Evolutionary conservation across 495 filamentous ascomycete genomes (phyloP).

Genomic region (Aspergillus bertholletiae): DNA sequence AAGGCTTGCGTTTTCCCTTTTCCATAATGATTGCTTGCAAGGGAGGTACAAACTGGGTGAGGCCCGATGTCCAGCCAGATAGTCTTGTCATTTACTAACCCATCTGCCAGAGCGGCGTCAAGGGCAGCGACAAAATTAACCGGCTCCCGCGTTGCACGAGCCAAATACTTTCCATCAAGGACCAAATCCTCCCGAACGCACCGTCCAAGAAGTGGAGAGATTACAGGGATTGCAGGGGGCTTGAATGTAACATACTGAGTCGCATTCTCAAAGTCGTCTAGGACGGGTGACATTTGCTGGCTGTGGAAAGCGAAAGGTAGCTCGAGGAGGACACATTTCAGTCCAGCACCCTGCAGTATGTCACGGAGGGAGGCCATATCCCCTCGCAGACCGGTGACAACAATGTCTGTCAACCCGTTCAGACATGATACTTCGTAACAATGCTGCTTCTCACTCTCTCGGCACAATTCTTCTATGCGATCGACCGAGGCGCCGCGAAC

Average conservation of each 20-base stretch:
- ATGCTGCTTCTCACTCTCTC: too few species aligned
- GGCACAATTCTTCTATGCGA: too few species aligned
- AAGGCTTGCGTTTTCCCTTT: too few species aligned
- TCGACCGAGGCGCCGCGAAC: too few species aligned
- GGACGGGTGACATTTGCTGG: conserved; percentile 71
- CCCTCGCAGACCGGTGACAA: conserved; percentile 41
- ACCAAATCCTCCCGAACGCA: conserved; percentile 41
- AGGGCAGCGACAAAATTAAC: too few species aligned
- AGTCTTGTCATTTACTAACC: too few species aligned
- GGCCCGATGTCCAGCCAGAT: too few species aligned
- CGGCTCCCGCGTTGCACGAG: too few species aligned
- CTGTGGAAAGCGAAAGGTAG: conserved; percentile 83
- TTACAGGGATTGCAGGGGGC: conserved; percentile 55
- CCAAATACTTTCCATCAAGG: too few species aligned
- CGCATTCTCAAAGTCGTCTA: conserved; percentile 59
- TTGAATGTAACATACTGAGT: conserved; percentile 58
- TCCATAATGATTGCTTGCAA: too few species aligned
- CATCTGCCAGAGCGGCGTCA: too few species aligned
- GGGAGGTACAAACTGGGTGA: too few species aligned
- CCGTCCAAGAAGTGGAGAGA: conserved; percentile 64
- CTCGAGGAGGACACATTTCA: conserved; percentile 66
- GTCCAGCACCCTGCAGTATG: conserved; percentile 46
- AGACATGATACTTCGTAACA: conserved; percentile 52
- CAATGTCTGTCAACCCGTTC: conserved; percentile 47
- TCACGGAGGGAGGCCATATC: conserved; percentile 55